These are phyloP conservation scores for Exophiala dermatitidis DNA, from an alignment of 2,329 filamentous ascomycete species.

Conservation along the genomic window DNA sequence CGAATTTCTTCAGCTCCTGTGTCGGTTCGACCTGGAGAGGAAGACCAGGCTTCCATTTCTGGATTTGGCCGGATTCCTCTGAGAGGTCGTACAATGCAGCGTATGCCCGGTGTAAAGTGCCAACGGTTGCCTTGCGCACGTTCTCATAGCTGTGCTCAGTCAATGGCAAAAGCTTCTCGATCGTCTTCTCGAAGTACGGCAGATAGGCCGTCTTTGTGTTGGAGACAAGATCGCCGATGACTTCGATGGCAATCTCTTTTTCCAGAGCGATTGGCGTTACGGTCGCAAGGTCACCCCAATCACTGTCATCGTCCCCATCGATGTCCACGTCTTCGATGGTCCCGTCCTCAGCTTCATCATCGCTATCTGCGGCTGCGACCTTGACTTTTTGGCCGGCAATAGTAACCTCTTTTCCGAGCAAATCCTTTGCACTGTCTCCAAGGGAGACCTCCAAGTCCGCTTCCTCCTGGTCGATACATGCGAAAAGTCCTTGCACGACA, in stretches of 20 bases:
- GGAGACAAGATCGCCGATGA: slow-evolving; percentile 84
- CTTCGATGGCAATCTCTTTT: slow-evolving; percentile 95
- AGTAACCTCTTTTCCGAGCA: slow-evolving; percentile 67
- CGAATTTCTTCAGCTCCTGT: slow-evolving; percentile 73
- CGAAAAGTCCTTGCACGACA: slow-evolving; percentile 55
- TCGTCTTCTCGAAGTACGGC: slow-evolving; percentile 80
- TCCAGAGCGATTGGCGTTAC: slow-evolving; percentile 86
- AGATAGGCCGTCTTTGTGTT: slow-evolving; percentile 74
- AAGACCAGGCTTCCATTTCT: slow-evolving; percentile 83
- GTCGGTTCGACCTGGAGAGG: slow-evolving; percentile 75
- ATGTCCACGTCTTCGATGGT: slow-evolving; percentile 50
- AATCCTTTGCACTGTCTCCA: slow-evolving; percentile 64
- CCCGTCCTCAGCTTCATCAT: slow-evolving; percentile 51
- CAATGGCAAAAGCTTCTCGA: slow-evolving; percentile 72
- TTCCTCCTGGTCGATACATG: slow-evolving; percentile 84
- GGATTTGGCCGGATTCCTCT: slow-evolving; percentile 66
- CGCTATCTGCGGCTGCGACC: slow-evolving; percentile 59
- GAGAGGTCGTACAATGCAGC: slow-evolving; percentile 83
- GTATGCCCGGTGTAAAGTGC: slow-evolving; percentile 88
- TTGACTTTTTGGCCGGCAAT: slow-evolving; percentile 80
- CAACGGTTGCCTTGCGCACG: slow-evolving; percentile 82
- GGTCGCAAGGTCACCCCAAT: slow-evolving; percentile 74
- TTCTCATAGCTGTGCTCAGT: slow-evolving; percentile 88
- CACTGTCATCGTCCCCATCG: slow-evolving; percentile 69
- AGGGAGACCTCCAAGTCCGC: slow-evolving; percentile 70